Conservation (phyloP, 306 rosid genomes). For the Cucumis hystrix region DNA sequence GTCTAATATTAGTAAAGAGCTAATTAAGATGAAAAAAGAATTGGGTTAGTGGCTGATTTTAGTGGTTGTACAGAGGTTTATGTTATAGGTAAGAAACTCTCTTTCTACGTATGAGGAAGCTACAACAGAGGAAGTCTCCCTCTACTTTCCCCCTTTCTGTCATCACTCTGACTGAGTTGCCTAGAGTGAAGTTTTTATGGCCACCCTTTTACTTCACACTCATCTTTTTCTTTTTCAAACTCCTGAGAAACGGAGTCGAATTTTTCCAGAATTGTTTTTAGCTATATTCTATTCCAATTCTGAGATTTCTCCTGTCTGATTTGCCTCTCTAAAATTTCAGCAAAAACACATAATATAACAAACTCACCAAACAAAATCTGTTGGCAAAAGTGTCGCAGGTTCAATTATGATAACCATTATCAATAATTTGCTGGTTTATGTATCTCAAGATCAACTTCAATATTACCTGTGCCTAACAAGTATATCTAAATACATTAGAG, state of each 20-base stretch:
- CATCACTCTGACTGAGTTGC: not conserved
- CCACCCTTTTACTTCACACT: not conserved
- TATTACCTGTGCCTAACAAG: not conserved
- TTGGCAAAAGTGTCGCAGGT: not conserved
- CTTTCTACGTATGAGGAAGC: not conserved
- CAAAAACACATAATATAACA: not conserved
- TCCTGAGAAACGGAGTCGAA: not conserved
- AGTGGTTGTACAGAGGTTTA: slow-evolving; percentile 3
- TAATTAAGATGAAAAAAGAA: slow-evolving; percentile 7
- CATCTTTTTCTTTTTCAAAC: not conserved
- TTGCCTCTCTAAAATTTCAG: not conserved
- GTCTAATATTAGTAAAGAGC: not conserved
- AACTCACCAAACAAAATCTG: not conserved
- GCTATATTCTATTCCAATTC: slow-evolving; percentile 3
- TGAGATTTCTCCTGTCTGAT: not conserved
- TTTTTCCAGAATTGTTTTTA: slow-evolving; percentile 7
- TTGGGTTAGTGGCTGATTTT: slow-evolving; percentile 22
- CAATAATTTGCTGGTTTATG: not conserved
- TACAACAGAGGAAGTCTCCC: not conserved
- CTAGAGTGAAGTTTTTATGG: not conserved
- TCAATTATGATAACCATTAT: not conserved
- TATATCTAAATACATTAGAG: not conserved
- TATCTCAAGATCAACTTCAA: not conserved
- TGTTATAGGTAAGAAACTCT: not conserved
- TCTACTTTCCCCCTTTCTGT: not conserved